Percentiles rank a stretch among this genome's conserved stretches.
phyloP scores from a whole-genome alignment of 1,139 yeast genomes.

The Suhomyces bolitotheri region DNA sequence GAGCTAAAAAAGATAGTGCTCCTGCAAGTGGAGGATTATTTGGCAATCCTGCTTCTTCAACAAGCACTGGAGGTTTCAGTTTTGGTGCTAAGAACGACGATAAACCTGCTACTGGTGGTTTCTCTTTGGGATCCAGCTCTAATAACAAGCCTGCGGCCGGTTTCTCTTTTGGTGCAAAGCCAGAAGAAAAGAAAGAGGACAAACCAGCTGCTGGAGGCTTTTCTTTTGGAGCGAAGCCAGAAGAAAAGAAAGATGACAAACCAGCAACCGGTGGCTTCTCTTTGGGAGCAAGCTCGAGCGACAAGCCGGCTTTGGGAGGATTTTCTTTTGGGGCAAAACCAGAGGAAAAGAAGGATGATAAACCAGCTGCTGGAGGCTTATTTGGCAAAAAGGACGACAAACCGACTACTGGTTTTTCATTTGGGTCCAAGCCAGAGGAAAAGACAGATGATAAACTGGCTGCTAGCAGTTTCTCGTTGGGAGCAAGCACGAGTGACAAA shows the following conservation, averaged over 20 bases:
- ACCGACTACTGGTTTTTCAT: slow-evolving; percentile 17
- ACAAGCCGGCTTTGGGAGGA: slow-evolving; percentile 16
- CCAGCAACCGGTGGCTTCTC: slow-evolving; percentile 12
- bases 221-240: slow-evolving; percentile 17
- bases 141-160: slow-evolving; percentile 20
- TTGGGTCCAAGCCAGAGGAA: slow-evolving; percentile 13
- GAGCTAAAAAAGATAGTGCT: slow-evolving; percentile 17
- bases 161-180: slow-evolving; percentile 27
- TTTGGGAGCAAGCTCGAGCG: slow-evolving; percentile 17
- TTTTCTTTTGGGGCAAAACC: slow-evolving; percentile 20
- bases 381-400: slow-evolving; percentile 23
- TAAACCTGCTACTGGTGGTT: slow-evolving; percentile 17
- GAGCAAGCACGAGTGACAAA: slow-evolving; percentile 16
- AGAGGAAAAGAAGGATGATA: slow-evolving; percentile 19
- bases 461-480: too few relatives aligned
- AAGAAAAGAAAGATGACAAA: slow-evolving; percentile 18
- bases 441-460: too few relatives aligned
- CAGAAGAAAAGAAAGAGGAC: slow-evolving; percentile 17
- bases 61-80: slow-evolving; percentile 11
- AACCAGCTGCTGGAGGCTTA: slow-evolving; percentile 20
- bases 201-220: slow-evolving; percentile 16
- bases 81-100: slow-evolving; percentile 22
- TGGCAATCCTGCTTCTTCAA: slow-evolving; percentile 23
- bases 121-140: slow-evolving; percentile 19
- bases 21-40: slow-evolving; percentile 24